Evolutionary conservation across 768 basidiomycete genomes (phyloP).

Genomic region (Lenzites betulinus): DNA sequence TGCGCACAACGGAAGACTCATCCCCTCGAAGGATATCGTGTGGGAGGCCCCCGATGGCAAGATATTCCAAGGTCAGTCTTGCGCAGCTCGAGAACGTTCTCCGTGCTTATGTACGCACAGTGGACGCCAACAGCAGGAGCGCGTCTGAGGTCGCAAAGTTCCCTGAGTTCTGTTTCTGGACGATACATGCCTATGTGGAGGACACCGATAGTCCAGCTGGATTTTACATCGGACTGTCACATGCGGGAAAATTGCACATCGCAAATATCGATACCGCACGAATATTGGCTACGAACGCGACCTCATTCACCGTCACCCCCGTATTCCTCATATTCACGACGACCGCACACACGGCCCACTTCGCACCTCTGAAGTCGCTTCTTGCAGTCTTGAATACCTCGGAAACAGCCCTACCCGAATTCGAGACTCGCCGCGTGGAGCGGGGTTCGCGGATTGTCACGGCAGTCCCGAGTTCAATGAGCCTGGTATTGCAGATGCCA

Average conservation of each 20-base stretch:
- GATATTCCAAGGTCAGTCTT: constrained; percentile 38
- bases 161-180: constrained; percentile 60
- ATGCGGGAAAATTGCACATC: constrained; percentile 65
- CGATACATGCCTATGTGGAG: constrained; percentile 33
- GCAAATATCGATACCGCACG: constrained; percentile 35
- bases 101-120: constrained; percentile 17
- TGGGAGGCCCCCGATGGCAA: constrained; percentile 53
- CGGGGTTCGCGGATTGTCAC: constrained; percentile 88
- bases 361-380: constrained; percentile 54
- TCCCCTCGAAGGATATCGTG: constrained; percentile 35
- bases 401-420: constrained; percentile 31
- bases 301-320: constrained; percentile 73
- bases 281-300: constrained; percentile 54
- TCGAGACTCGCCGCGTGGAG: constrained; percentile 83
- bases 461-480: constrained; percentile 86
- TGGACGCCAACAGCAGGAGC: constrained; percentile 2
- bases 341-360: constrained; percentile 76
- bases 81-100: not conserved
- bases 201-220: constrained; percentile 17
- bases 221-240: constrained; percentile 65
- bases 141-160: constrained; percentile 39
- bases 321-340: constrained; percentile 87
- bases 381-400: constrained; percentile 20
- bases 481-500: constrained; percentile 94
- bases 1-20: constrained; percentile 48